Evolutionary conservation across 1,139 yeast genomes (phyloP).

Genomic region (Geotrichum europaeum): DNA sequence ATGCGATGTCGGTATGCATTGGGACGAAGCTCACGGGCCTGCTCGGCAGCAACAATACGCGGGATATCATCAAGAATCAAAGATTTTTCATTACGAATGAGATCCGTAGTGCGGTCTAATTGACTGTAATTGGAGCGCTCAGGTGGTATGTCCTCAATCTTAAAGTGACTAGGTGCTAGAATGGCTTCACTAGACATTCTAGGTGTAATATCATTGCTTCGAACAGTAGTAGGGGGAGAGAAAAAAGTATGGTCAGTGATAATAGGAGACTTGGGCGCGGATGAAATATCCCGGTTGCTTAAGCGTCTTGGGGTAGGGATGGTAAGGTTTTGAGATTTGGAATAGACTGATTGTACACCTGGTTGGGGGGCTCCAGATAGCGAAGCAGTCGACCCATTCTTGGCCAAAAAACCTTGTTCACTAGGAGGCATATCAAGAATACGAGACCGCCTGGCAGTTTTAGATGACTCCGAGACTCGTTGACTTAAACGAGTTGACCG

Average conservation of each 20-base stretch:
- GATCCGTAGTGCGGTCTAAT: slow-evolving; percentile 53
- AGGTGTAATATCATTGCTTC: not conserved
- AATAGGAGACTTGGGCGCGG: not conserved
- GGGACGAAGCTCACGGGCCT: slow-evolving; percentile 67
- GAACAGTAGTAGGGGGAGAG: not conserved
- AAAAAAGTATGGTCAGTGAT: not conserved
- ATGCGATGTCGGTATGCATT: slow-evolving; percentile 20
- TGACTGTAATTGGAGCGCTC: slow-evolving; percentile 28
- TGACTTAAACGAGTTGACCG: slow-evolving; percentile 71
- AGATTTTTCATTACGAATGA: slow-evolving; percentile 74
- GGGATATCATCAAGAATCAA: slow-evolving; percentile 94
- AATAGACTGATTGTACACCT: not conserved
- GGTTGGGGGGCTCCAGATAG: not conserved
- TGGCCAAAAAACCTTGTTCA: slow-evolving; percentile 26
- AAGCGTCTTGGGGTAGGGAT: not conserved
- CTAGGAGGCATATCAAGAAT: slow-evolving; percentile 43
- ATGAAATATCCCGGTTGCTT: not conserved
- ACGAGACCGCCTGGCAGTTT: slow-evolving; percentile 54
- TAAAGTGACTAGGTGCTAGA: slow-evolving; percentile 15
- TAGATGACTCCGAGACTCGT: slow-evolving; percentile 50
- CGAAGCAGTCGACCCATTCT: slow-evolving; percentile 25
- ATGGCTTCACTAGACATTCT: slow-evolving; percentile 8
- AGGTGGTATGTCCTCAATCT: slow-evolving; percentile 45
- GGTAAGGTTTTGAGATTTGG: not conserved
- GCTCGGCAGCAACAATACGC: slow-evolving; percentile 94